These are phyloP conservation scores for Coemansia nantahalensis DNA, from an alignment of 192 early-diverging fungal genomes.

Conservation along the genomic window DNA sequence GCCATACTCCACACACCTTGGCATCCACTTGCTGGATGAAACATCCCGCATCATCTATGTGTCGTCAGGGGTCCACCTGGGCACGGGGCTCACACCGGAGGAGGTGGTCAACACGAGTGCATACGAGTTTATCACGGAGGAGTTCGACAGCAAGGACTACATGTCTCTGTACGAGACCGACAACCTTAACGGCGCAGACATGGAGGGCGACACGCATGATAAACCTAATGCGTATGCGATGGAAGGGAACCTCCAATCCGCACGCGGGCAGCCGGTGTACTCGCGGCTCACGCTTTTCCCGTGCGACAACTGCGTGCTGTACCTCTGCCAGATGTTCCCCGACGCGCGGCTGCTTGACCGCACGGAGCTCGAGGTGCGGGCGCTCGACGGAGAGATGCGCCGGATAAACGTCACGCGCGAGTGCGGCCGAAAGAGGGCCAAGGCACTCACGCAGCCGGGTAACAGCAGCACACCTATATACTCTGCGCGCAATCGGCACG, in stretches of 20 bases:
- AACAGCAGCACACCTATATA: constrained; percentile 15
- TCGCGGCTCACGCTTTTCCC: too few species aligned
- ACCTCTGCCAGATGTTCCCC: not conserved
- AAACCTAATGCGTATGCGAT: not conserved
- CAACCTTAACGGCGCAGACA: constrained; percentile 15
- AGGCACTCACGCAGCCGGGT: constrained; percentile 7
- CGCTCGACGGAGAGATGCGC: not conserved
- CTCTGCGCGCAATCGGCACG: not conserved
- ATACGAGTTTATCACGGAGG: too few species aligned
- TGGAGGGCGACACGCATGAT: not conserved
- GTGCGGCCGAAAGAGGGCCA: too few species aligned
- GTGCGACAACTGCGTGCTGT: not conserved
- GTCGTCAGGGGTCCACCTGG: too few species aligned
- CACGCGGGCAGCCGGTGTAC: not conserved
- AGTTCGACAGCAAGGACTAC: too few species aligned
- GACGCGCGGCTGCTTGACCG: not conserved
- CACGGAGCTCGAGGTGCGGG: not conserved
- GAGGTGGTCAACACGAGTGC: too few species aligned
- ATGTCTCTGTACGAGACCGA: too few species aligned
- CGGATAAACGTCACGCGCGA: not conserved
- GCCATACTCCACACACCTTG: too few species aligned
- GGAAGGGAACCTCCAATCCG: not conserved
- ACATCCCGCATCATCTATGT: too few species aligned
- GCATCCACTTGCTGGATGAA: too few species aligned
- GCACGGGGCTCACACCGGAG: too few species aligned